Evolutionary conservation across 2,329 filamentous ascomycete species (phyloP).

Genomic region (Shiraia sp.): DNA sequence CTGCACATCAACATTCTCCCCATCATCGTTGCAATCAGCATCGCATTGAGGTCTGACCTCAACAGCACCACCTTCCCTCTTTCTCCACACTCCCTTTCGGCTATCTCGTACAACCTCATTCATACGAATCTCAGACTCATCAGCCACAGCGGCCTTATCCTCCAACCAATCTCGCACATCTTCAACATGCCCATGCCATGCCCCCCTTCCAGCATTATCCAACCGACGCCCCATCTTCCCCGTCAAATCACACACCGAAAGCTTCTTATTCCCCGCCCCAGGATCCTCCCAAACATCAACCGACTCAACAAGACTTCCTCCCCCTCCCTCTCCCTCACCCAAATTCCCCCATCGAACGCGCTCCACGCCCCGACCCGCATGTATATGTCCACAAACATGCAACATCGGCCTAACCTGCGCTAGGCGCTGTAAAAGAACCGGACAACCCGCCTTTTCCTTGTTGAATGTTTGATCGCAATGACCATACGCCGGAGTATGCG

Average conservation of each 20-base stretch:
- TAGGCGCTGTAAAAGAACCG: constrained; percentile 60
- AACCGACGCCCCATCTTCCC: constrained; percentile 37
- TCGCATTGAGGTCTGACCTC: constrained; percentile 18
- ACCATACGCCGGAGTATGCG: constrained; percentile 67
- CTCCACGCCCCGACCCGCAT: constrained; percentile 67
- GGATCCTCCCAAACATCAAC: constrained; percentile 63
- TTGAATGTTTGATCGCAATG: constrained; percentile 57
- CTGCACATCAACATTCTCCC: constrained; percentile 27
- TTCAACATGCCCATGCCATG: constrained; percentile 30
- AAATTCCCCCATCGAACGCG: constrained; percentile 63
- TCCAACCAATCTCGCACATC: constrained; percentile 4
- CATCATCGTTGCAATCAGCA: constrained; percentile 28
- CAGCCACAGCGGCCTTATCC: background rate
- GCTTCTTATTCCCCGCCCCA: constrained; percentile 60
- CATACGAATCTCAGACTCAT: constrained; percentile 24
- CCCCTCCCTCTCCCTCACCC: constrained; percentile 1
- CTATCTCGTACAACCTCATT: constrained; percentile 18
- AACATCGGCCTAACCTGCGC: constrained; percentile 66
- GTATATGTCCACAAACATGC: constrained; percentile 73
- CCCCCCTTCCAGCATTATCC: constrained; percentile 29
- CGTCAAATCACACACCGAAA: constrained; percentile 66
- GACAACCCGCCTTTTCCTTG: constrained; percentile 58
- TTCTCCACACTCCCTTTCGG: constrained; percentile 24
- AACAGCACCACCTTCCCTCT: constrained; percentile 21
- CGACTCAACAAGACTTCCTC: constrained; percentile 49